Evolutionary conservation across 768 basidiomycete species (phyloP).

Genomic region (Tricholoma saponaceum): DNA sequence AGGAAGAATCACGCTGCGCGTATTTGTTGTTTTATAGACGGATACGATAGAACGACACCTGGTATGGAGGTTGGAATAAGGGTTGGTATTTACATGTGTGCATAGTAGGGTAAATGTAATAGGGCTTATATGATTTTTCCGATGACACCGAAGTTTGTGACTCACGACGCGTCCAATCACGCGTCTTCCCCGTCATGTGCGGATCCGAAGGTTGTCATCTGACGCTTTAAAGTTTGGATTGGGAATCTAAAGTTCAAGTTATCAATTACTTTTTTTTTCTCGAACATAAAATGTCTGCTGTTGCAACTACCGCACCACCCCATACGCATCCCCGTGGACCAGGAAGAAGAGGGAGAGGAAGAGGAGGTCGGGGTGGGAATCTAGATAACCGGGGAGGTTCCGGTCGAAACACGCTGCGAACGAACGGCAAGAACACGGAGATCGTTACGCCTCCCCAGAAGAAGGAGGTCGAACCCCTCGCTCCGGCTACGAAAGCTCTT

Average conservation of each 20-base stretch:
- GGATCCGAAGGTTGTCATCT: background rate
- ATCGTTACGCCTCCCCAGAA: background rate
- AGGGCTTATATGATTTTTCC: too few relatives aligned
- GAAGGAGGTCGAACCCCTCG: background rate
- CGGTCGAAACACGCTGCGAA: conserved; percentile 6
- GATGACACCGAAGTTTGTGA: background rate
- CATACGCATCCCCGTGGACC: conserved; percentile 6
- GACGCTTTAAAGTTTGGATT: background rate
- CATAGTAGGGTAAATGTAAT: too few relatives aligned
- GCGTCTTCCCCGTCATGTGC: background rate
- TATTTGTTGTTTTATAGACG: conserved; percentile 86
- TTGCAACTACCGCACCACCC: conserved; percentile 1
- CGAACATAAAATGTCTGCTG: conserved; percentile 6
- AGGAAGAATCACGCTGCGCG: conserved; percentile 57
- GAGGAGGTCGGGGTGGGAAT: conserved; percentile 10
- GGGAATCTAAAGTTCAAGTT: too few relatives aligned
- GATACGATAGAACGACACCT: conserved; percentile 26
- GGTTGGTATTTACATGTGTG: background rate
- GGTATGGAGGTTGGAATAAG: background rate
- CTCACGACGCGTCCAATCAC: background rate
- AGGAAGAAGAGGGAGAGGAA: conserved; percentile 6
- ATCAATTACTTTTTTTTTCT: background rate
- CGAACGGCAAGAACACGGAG: conserved; percentile 3
- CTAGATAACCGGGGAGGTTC: background rate
- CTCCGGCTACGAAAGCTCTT: background rate